Percentiles rank a stretch among this genome's conserved stretches.
These are phyloP conservation scores for Dioscorea cayenensis DNA, from an alignment of 116 monocot species.

Conservation along the genomic window DNA sequence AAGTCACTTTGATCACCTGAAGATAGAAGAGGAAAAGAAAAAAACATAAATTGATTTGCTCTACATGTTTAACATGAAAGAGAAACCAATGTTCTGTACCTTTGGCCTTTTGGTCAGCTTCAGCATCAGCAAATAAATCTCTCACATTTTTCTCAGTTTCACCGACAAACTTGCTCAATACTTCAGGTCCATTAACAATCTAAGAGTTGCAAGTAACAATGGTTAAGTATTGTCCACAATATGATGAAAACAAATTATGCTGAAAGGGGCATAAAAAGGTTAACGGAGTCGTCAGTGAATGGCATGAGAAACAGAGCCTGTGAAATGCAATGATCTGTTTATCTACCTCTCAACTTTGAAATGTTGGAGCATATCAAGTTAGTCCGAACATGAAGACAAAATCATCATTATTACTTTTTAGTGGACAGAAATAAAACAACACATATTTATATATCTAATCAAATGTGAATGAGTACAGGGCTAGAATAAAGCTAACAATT, in stretches of 20 bases:
- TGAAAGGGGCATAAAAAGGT: background rate
- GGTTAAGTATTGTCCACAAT: background rate
- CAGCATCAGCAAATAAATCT: constrained; percentile 99
- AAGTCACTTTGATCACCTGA: constrained; percentile 98
- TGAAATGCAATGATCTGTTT: no score
- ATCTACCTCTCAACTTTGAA: no score
- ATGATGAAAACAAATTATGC: background rate
- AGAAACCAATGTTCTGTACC: constrained; percentile 31
- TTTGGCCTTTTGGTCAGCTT: constrained; percentile 76
- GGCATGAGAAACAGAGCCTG: background rate
- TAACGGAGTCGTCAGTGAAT: background rate
- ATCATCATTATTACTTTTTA: no score
- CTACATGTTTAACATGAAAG: background rate
- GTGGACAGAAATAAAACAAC: no score
- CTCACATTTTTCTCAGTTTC: constrained; percentile 99
- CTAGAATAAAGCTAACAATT: no score
- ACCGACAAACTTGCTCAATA: constrained; percentile 96
- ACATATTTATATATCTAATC: no score
- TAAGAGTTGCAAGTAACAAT: constrained; percentile 15
- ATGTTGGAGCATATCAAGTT: no score
- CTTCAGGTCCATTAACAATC: constrained; percentile 99
- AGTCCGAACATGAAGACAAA: no score
- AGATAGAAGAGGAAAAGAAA: constrained; percentile 9
- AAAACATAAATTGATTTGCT: background rate
- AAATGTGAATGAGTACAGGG: no score